phyloP scores from a whole-genome alignment of 1,284 basidiomycete genomes.

The Cryptococcus sp. region DNA sequence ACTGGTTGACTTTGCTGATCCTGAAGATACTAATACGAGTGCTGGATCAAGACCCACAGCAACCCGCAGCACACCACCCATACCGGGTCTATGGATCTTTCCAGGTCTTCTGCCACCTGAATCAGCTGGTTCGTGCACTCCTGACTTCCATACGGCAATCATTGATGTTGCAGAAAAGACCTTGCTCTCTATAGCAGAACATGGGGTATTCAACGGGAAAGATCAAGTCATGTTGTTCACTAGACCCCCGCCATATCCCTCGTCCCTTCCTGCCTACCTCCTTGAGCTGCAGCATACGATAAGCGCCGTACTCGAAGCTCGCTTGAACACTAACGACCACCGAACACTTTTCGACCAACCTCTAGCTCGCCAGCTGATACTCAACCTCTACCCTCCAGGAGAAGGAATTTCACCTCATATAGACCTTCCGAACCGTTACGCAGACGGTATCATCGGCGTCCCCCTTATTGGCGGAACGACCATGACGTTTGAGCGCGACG shows the following conservation, averaged over 20 bases:
- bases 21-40: no score
- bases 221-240: constrained; percentile 49
- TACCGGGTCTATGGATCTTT: constrained; percentile 33
- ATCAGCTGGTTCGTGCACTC: constrained; percentile 19
- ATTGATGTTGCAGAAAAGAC: constrained; percentile 10
- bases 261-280: constrained; percentile 24
- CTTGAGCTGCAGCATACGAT: constrained; percentile 12
- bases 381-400: constrained; percentile 50
- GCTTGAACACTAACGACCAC: constrained; percentile 4
- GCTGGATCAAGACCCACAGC: no score
- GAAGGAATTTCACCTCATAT: constrained; percentile 50
- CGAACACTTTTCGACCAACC: constrained; percentile 22
- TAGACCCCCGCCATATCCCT: neutral
- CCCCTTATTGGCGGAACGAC: constrained; percentile 38
- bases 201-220: constrained; percentile 38
- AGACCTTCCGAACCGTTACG: constrained; percentile 50
- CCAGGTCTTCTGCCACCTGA: constrained; percentile 16
- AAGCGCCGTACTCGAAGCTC: constrained; percentile 8
- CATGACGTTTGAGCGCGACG: constrained; percentile 26
- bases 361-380: constrained; percentile 45
- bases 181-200: constrained; percentile 22
- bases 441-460: constrained; percentile 45
- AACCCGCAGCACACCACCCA: constrained; percentile 12
- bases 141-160: neutral
- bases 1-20: no score